phyloP scores from a whole-genome alignment of 164 flowering plant genomes.

The Cinnamomum chago region DNA sequence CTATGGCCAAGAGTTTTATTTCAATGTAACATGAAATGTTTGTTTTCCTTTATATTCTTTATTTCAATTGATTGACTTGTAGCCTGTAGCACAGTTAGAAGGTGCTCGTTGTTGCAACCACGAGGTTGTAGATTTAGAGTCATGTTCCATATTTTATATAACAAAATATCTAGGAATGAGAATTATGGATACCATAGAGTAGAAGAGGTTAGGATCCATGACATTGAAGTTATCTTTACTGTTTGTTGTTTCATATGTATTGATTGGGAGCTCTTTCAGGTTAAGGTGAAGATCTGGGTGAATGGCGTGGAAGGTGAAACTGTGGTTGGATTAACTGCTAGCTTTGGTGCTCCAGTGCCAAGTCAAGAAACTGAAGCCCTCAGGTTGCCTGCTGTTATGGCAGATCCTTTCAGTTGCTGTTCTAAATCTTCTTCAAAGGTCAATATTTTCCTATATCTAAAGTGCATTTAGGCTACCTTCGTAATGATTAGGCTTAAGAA shows the following conservation, averaged over 20 bases:
- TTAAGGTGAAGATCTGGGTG: constrained; percentile 67
- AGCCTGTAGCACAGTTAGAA: too few relatives aligned
- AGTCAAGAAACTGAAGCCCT: constrained; percentile 24
- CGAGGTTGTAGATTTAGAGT: too few relatives aligned
- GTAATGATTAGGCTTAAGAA: not conserved
- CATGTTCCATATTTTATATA: too few relatives aligned
- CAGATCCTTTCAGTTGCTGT: constrained; percentile 55
- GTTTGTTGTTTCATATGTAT: not conserved
- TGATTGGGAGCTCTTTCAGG: constrained; percentile 36
- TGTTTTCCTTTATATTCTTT: too few relatives aligned
- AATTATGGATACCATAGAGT: not conserved
- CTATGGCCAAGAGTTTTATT: too few relatives aligned
- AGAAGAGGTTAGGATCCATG: not conserved
- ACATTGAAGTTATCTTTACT: not conserved
- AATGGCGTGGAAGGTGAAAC: constrained; percentile 41
- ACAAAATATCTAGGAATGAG: not conserved
- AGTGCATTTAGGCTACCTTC: not conserved
- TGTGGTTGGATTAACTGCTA: constrained; percentile 55
- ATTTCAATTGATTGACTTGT: too few relatives aligned
- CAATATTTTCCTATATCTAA: not conserved
- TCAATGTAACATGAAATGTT: too few relatives aligned
- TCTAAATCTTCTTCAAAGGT: constrained; percentile 51
- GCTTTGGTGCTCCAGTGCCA: constrained; percentile 64
- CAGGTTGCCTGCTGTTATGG: constrained; percentile 38
- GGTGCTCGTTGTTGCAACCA: too few relatives aligned